Percentiles rank a stretch among this genome's conserved stretches.
Conservation (phyloP, 257 asterid genomes). For the Solanum etuberosum region DNA sequence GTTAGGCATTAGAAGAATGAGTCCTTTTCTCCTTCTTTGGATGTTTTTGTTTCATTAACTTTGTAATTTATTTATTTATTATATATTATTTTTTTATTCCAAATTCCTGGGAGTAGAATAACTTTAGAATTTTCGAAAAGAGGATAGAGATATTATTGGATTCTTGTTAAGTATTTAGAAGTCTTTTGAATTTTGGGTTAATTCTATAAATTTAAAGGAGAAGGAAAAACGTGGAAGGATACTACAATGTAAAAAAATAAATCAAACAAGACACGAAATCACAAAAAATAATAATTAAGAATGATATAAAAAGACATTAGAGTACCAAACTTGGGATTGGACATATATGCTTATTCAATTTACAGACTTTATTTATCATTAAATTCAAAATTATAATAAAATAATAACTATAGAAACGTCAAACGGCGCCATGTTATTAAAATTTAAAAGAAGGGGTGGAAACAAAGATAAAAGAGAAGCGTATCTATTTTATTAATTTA, state of each 20-base stretch:
- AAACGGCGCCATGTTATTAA: too few species aligned
- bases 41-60: not conserved
- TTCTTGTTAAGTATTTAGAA: not conserved
- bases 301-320: not conserved
- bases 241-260: not conserved
- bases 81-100: not conserved
- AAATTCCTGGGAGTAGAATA: not conserved
- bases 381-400: too few species aligned
- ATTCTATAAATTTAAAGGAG: not conserved
- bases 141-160: not conserved
- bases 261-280: not conserved
- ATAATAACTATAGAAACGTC: too few species aligned
- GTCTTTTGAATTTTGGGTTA: not conserved
- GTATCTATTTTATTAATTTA: too few species aligned
- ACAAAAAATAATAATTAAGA: not conserved
- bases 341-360: not conserved
- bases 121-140: fast-evolving
- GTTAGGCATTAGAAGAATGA: not conserved
- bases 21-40: not conserved
- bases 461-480: too few species aligned
- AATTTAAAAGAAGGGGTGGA: too few species aligned
- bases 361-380: too few species aligned
- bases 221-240: not conserved
- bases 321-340: not conserved
- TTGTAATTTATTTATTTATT: not conserved